A percentile compares a stretch with the other conserved stretches of the same genome.
phyloP scores from a whole-genome alignment of 495 filamentous ascomycete genomes.

The Lasiosphaeria miniovina region DNA sequence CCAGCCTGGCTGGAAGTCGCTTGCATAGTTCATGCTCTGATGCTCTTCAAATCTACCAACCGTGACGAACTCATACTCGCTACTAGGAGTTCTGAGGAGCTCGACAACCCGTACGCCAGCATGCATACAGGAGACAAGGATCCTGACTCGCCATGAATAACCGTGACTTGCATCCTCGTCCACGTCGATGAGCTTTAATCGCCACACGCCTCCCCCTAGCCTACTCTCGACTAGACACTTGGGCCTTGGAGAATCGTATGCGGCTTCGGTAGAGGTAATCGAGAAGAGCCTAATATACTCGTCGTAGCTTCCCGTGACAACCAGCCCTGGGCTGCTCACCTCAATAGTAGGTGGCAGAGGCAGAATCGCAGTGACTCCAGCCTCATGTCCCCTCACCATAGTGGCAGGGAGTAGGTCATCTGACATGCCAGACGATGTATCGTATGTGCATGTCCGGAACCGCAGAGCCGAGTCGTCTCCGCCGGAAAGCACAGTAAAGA shows the following conservation, averaged over 20 bases:
- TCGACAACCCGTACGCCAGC: conserved; percentile 69
- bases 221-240: conserved; percentile 58
- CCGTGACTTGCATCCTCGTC: conserved; percentile 10
- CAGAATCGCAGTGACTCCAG: conserved; percentile 86
- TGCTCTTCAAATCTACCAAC: conserved; percentile 79
- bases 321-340: conserved; percentile 42
- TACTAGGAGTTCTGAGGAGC: conserved; percentile 24
- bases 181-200: conserved; percentile 60
- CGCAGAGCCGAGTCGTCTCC: conserved; percentile 63
- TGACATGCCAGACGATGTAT: conserved; percentile 8
- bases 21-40: conserved; percentile 94
- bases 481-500: conserved; percentile 55
- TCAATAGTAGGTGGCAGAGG: conserved; percentile 47
- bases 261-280: conserved; percentile 39
- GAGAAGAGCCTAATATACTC: conserved; percentile 70
- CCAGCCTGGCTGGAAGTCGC: conserved; percentile 59
- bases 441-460: conserved; percentile 27
- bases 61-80: conserved; percentile 61
- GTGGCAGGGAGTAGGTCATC: conserved; percentile 32
- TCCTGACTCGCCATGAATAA: conserved; percentile 39
- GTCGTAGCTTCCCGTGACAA: conserved; percentile 92
- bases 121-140: conserved; percentile 94
- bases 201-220: conserved; percentile 88
- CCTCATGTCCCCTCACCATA: conserved; percentile 58
- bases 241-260: conserved; percentile 22